Conservation (phyloP, 2,329 filamentous ascomycete species). For the Phoma sp. region DNA sequence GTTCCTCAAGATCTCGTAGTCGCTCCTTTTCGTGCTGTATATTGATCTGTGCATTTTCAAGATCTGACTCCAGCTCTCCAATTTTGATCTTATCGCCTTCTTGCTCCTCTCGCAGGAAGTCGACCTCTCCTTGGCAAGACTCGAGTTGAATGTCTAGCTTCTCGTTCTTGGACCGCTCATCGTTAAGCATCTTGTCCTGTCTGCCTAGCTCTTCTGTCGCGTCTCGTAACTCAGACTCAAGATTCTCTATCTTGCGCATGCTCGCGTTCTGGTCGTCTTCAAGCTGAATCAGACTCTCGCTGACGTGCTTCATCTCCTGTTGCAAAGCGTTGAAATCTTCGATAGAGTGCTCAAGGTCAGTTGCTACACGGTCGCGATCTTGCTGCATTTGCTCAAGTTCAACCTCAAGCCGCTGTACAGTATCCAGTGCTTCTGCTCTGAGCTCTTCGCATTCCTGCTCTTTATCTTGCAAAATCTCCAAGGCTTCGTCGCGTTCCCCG, state of each 20-base stretch:
- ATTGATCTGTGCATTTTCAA: conserved; percentile 78
- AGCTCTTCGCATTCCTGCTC: conserved; percentile 61
- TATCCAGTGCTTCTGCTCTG: conserved; percentile 64
- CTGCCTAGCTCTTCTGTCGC: conserved; percentile 86
- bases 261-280: conserved; percentile 89
- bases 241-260: conserved; percentile 76
- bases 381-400: conserved; percentile 75
- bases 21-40: conserved; percentile 85
- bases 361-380: conserved; percentile 72
- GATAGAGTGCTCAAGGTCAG: conserved; percentile 75
- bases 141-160: conserved; percentile 90
- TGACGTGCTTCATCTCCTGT: conserved; percentile 90
- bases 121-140: conserved; percentile 89
- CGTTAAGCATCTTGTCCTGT: conserved; percentile 81
- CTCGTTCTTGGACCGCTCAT: conserved; percentile 86
- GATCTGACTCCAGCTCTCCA: conserved; percentile 83
- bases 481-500: conserved; percentile 83
- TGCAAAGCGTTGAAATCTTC: conserved; percentile 94
- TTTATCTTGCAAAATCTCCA: conserved; percentile 73
- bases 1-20: conserved; percentile 59
- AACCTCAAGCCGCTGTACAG: conserved; percentile 63
- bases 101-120: conserved; percentile 94
- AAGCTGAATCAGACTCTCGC: conserved; percentile 81
- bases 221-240: conserved; percentile 82
- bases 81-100: conserved; percentile 98